Percentiles rank a stretch among this genome's conserved stretches.
Evolutionary conservation across 2,329 filamentous ascomycete species (phyloP).

Genomic region (Phialophora tarda): DNA sequence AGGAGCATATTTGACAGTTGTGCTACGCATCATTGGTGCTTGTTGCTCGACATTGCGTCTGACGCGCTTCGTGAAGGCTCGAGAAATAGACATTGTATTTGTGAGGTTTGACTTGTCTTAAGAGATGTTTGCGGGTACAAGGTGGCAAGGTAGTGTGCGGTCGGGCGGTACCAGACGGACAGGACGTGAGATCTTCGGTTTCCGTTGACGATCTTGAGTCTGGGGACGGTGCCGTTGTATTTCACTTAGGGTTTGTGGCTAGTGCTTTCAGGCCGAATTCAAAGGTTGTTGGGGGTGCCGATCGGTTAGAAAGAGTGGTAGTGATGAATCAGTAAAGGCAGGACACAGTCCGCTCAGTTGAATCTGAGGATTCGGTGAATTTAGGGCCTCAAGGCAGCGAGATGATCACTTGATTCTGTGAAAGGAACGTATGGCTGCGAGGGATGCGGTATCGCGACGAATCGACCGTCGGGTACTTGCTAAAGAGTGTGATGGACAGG

Average conservation of each 20-base stretch:
- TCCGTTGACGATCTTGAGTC: background rate
- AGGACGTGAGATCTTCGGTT: constrained; percentile 1
- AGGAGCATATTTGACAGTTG: constrained; percentile 52
- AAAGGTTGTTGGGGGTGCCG: background rate
- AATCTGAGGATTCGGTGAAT: constrained; percentile 20
- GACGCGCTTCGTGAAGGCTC: constrained; percentile 56
- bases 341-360: constrained; percentile 34
- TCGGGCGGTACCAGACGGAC: background rate
- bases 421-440: constrained; percentile 28
- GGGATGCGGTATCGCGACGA: constrained; percentile 29
- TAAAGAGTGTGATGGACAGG: constrained; percentile 30
- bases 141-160: background rate
- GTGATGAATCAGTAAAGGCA: constrained; percentile 19
- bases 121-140: constrained; percentile 8
- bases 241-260: background rate
- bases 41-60: constrained; percentile 53
- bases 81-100: constrained; percentile 44
- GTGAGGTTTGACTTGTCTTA: constrained; percentile 2
- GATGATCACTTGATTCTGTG: constrained; percentile 16
- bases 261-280: constrained; percentile 7
- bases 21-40: constrained; percentile 50
- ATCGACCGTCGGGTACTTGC: constrained; percentile 34
- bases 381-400: constrained; percentile 27
- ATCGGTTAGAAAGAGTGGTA: constrained; percentile 20
- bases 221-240: background rate